Base-by-base conservation (phyloP, 2,329 filamentous ascomycete species). In the Microdochium trichocladiopsis region DNA sequence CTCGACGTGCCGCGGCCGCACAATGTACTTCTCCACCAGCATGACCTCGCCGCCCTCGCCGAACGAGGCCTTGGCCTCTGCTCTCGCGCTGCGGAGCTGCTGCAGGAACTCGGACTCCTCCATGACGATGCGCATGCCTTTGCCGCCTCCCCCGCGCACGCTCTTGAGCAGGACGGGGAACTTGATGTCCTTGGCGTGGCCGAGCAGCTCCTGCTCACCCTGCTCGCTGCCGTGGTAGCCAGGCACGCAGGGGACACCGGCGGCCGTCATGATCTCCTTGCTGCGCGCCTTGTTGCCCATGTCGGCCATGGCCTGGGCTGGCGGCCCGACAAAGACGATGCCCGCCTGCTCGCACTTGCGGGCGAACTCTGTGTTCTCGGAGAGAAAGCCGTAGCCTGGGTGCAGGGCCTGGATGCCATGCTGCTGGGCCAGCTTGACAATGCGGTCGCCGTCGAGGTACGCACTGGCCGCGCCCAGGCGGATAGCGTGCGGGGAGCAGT, bases 201-300 rank as follows among this genome's bases (percentile, higher is more conserved):
- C 72, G 52, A 90, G 66, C 24, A 86, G 67, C 58, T 81, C 69
- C 52, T 72, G 68, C 48, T 79, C 76, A 49, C 87, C 83, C 72
- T 99, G 94, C 50, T 96, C 89, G 1, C 77, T 63, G 18, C 94
- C 94, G 66, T 97, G 94, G 63, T 99, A 99, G 1, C 94, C 94
- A 0, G 94, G 94, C 49, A 99, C 94, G 63, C 94, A 97, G 4
- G 92, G 92, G 3, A 99, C 94, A 9, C 91, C 90, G n/a, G 94
- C 93, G 4, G 84, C 83, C 31, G 83, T 90, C 94, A 99, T 97
- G 65, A 99, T 96, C 66, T 96, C 88, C 70, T 99, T 99, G 50
- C 86, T 81, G 49, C 85, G 83, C 1, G 86, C 79, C 67, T 89
- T 79, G 57, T 79, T 83, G 47, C 77, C 76, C 67, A 90, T 85